phyloP scores from a whole-genome alignment of 805 yeast species.

The Isabelozyma rhagii region DNA sequence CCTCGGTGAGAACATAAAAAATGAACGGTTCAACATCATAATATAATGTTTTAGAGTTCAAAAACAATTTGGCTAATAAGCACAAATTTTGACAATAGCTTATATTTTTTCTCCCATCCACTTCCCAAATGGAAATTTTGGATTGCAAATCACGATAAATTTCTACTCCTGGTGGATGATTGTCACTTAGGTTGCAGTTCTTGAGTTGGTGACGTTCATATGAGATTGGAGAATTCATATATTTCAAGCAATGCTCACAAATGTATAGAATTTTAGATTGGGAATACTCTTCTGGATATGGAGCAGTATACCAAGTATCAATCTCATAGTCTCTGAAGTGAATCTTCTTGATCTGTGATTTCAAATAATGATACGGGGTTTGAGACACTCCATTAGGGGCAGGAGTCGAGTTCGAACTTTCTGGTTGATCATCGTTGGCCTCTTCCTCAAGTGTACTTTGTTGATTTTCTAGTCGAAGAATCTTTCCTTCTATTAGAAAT shows the following conservation, averaged over 20 bases:
- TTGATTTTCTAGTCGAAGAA: conserved; percentile 28
- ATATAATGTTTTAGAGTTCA: conserved; percentile 87
- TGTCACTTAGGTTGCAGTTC: conserved; percentile 51
- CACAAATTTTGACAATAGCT: conserved; percentile 88
- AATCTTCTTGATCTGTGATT: conserved; percentile 52
- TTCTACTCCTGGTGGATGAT: conserved; percentile 62
- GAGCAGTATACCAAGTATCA: conserved; percentile 89
- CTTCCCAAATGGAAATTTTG: conserved; percentile 41
- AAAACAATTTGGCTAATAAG: conserved; percentile 79
- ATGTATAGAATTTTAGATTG: conserved; percentile 60
- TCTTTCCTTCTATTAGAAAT: conserved; percentile 36
- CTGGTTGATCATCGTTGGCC: conserved; percentile 2
- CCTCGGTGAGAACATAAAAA: conserved; percentile 80
- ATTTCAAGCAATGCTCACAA: conserved; percentile 83
- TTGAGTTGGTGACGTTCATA: conserved; percentile 70
- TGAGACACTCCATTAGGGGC: conserved; percentile 3
- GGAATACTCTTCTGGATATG: conserved; percentile 86
- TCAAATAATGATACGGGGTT: conserved; percentile 4
- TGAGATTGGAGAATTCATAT: conserved; percentile 66
- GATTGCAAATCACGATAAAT: conserved; percentile 33
- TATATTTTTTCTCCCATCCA: conserved; percentile 79
- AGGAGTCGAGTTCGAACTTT: conserved; percentile 3
- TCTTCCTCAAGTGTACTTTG: conserved; percentile 13
- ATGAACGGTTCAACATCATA: conserved; percentile 95
- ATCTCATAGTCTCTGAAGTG: conserved; percentile 73